Percentiles rank a stretch among this genome's conserved stretches.
Conservation (phyloP, 495 filamentous ascomycete species). For the Penicillium alfredii region DNA sequence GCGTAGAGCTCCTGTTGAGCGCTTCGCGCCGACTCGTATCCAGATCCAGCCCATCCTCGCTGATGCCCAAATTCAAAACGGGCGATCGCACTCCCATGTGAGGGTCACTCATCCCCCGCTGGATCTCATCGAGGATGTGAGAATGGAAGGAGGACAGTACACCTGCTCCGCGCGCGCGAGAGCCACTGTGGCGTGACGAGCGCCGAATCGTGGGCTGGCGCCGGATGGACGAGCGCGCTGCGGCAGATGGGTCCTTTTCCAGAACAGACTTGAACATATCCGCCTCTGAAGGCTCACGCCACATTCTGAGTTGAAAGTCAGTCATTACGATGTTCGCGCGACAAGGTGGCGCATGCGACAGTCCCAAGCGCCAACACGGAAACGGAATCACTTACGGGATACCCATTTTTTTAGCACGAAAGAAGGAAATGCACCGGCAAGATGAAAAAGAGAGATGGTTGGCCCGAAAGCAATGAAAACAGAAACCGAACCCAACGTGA, state of each 20-base stretch:
- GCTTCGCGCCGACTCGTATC: slow-evolving; percentile 31
- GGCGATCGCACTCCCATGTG: slow-evolving; percentile 26
- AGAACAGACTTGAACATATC: slow-evolving; percentile 51
- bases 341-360: slow-evolving; percentile 27
- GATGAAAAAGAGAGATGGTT: slow-evolving; percentile 7
- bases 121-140: slow-evolving; percentile 42
- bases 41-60: slow-evolving; percentile 31
- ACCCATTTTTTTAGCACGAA: slow-evolving; percentile 51
- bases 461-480: slow-evolving; percentile 12
- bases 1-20: slow-evolving; percentile 6
- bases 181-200: slow-evolving; percentile 24
- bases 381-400: slow-evolving; percentile 60
- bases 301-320: slow-evolving; percentile 42
- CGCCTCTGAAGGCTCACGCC: slow-evolving; percentile 45
- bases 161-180: slow-evolving; percentile 27
- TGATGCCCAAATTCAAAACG: slow-evolving; percentile 21
- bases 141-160: slow-evolving; percentile 30
- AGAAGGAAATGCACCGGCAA: slow-evolving; percentile 19
- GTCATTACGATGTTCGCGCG: slow-evolving; percentile 17
- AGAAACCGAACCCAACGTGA: slow-evolving; percentile 12
- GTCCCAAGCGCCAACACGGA: slow-evolving; percentile 9
- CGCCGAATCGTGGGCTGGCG: slow-evolving; percentile 45
- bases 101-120: slow-evolving; percentile 29
- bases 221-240: slow-evolving; percentile 68
- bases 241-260: slow-evolving; percentile 53